phyloP scores from a whole-genome alignment of 2,329 filamentous ascomycete species.

The Epichloe brachyelytri region DNA sequence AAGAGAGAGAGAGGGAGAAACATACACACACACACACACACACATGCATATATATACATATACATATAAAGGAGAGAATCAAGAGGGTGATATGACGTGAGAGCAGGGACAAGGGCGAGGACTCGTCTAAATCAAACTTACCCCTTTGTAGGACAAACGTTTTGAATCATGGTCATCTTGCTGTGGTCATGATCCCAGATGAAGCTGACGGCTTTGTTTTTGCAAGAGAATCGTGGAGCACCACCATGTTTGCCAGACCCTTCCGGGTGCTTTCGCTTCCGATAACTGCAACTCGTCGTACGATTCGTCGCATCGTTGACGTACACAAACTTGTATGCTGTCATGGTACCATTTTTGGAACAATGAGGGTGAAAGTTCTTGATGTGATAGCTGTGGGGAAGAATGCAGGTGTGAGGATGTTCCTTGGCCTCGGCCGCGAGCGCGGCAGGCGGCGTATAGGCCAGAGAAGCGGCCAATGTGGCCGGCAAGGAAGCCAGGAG shows the following conservation, averaged over 20 bases:
- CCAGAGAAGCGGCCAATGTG: slow-evolving; percentile 11
- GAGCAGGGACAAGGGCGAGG: too few relatives aligned
- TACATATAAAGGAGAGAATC: not conserved
- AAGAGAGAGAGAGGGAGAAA: too few relatives aligned
- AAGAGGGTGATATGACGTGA: not conserved
- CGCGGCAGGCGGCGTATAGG: slow-evolving; percentile 15
- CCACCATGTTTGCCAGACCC: slow-evolving; percentile 13
- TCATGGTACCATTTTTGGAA: slow-evolving; percentile 21
- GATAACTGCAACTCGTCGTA: slow-evolving; percentile 29
- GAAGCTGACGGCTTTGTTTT: slow-evolving; percentile 28
- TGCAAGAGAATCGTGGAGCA: slow-evolving; percentile 29
- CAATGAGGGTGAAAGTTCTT: slow-evolving; percentile 22
- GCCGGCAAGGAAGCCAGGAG: slow-evolving; percentile 8
- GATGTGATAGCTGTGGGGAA: slow-evolving; percentile 27
- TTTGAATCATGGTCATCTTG: slow-evolving; percentile 31
- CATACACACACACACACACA: too few relatives aligned
- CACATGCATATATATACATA: too few relatives aligned
- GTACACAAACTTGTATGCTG: slow-evolving; percentile 27
- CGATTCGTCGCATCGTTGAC: slow-evolving; percentile 26
- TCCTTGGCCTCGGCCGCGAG: slow-evolving; percentile 15
- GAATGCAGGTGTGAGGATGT: slow-evolving; percentile 17
- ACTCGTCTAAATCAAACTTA: slow-evolving; percentile 12
- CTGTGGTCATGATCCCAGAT: slow-evolving; percentile 21
- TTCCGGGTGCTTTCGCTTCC: slow-evolving; percentile 27
- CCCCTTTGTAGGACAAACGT: slow-evolving; percentile 27